phyloP scores from a whole-genome alignment of 1,284 basidiomycete genomes.

The Puccinia triticina region DNA sequence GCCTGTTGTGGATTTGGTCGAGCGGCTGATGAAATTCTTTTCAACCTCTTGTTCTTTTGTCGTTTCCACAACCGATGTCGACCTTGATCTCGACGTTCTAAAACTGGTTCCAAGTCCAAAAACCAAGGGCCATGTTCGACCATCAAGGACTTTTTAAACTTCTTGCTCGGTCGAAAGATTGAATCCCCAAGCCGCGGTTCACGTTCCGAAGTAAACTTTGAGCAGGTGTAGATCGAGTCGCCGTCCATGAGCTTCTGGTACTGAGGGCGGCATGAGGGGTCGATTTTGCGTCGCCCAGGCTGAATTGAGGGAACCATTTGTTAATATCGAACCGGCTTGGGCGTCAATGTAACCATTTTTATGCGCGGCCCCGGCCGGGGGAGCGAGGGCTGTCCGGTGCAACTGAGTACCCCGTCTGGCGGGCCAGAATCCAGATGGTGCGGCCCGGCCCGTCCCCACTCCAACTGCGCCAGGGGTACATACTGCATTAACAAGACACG shows the following conservation, averaged over 20 bases:
- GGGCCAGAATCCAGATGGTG: too few relatives aligned
- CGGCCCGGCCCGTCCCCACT: too few relatives aligned
- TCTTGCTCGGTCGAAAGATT: slow-evolving; percentile 1
- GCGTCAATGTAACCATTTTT: too few relatives aligned
- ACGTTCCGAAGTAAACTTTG: slow-evolving; percentile 2
- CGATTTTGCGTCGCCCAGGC: not conserved
- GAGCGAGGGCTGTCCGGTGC: too few relatives aligned
- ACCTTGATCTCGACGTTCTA: slow-evolving; percentile 28
- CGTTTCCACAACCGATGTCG: slow-evolving; percentile 25
- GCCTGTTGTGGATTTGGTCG: not conserved
- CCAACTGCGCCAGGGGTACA: too few relatives aligned
- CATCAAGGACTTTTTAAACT: slow-evolving; percentile 16
- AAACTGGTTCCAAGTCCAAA: not conserved
- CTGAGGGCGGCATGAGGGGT: slow-evolving; percentile 23
- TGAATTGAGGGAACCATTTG: slow-evolving; percentile 1
- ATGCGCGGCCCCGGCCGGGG: too few relatives aligned
- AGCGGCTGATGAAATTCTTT: not conserved
- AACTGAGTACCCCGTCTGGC: too few relatives aligned
- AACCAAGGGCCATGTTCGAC: slow-evolving; percentile 32
- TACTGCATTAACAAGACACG: too few relatives aligned
- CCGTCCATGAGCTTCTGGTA: slow-evolving; percentile 28
- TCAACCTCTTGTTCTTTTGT: slow-evolving; percentile 16
- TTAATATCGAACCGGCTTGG: too few relatives aligned
- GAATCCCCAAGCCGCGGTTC: not conserved
- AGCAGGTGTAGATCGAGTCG: slow-evolving; percentile 40